A percentile compares a stretch with the other conserved stretches of the same genome.
Conservation (phyloP, 768 basidiomycete genomes). For the Hortiboletus flavorubellus region DNA sequence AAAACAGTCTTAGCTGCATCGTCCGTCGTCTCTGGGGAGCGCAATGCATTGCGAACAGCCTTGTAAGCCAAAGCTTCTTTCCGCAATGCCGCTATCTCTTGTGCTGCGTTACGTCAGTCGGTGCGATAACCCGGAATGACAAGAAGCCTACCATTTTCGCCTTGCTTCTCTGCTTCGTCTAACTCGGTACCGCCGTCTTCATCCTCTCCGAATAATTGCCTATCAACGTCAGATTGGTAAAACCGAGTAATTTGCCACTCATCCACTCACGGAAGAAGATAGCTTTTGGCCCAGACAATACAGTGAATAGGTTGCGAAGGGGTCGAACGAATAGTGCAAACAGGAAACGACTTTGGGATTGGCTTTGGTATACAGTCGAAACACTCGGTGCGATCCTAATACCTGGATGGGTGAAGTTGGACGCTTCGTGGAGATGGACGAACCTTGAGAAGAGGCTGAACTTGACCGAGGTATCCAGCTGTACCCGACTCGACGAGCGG, state of each 20-base stretch:
- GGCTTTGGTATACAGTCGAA: slow-evolving; percentile 96
- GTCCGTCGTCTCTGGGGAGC: slow-evolving; percentile 35
- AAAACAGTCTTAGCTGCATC: slow-evolving; percentile 72
- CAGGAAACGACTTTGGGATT: slow-evolving; percentile 91
- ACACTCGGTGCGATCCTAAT: slow-evolving; percentile 85
- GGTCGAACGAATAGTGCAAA: slow-evolving; percentile 96
- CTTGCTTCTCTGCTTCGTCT: slow-evolving; percentile 87
- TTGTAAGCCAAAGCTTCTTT: slow-evolving; percentile 89
- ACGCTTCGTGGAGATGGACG: slow-evolving; percentile 4
- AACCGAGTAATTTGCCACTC: background rate
- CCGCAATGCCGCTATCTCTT: slow-evolving; percentile 86
- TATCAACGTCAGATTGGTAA: slow-evolving; percentile 28
- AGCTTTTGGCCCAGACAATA: slow-evolving; percentile 98
- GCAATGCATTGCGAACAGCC: slow-evolving; percentile 69
- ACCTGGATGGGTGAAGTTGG: background rate
- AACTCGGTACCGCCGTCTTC: slow-evolving; percentile 78
- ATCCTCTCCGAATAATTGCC: slow-evolving; percentile 94
- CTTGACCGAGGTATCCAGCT: slow-evolving; percentile 95
- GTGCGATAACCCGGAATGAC: background rate
- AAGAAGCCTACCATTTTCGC: slow-evolving; percentile 73
- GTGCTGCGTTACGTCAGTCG: slow-evolving; percentile 44
- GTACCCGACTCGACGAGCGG: slow-evolving; percentile 96
- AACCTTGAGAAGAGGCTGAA: slow-evolving; percentile 89
- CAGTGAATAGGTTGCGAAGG: slow-evolving; percentile 98
- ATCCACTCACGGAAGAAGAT: slow-evolving; percentile 77